Percentiles rank a stretch among this genome's conserved stretches.
Evolutionary conservation across 2,329 filamentous ascomycete genomes (phyloP).

Genomic region (Pestalotiopsis fici): DNA sequence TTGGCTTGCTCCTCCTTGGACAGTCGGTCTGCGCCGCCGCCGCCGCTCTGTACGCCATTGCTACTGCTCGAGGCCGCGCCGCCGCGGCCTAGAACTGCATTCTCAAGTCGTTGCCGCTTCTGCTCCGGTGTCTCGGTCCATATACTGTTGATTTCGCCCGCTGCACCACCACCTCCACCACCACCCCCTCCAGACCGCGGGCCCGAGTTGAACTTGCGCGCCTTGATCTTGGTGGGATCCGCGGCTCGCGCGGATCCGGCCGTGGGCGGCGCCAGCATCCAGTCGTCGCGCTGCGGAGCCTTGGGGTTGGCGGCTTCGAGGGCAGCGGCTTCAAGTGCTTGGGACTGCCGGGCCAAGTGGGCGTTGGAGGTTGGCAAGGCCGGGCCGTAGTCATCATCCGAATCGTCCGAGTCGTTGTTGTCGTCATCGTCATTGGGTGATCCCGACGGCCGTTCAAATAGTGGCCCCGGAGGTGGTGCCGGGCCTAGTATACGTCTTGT

Average conservation of each 20-base stretch:
- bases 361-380: slow-evolving; percentile 50
- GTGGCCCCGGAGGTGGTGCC: slow-evolving; percentile 41
- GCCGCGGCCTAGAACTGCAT: slow-evolving; percentile 77
- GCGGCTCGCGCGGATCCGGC: slow-evolving; percentile 57
- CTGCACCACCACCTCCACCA: slow-evolving; percentile 27
- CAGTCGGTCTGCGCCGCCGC: not conserved
- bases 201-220: slow-evolving; percentile 78
- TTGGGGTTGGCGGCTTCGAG: slow-evolving; percentile 32
- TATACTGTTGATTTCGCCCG: slow-evolving; percentile 62
- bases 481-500: slow-evolving; percentile 39
- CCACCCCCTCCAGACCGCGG: slow-evolving; percentile 38
- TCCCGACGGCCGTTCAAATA: slow-evolving; percentile 35
- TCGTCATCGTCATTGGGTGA: slow-evolving; percentile 5
- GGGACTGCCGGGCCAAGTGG: slow-evolving; percentile 25
- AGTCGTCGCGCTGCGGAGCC: slow-evolving; percentile 73
- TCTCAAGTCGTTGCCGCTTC: slow-evolving; percentile 76
- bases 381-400: slow-evolving; percentile 60
- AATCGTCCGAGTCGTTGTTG: slow-evolving; percentile 36
- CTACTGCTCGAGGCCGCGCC: slow-evolving; percentile 23
- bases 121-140: slow-evolving; percentile 94
- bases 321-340: slow-evolving; percentile 25
- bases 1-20: slow-evolving; percentile 60
- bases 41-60: slow-evolving; percentile 46
- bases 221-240: slow-evolving; percentile 82
- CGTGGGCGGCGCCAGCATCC: slow-evolving; percentile 75